Base-by-base conservation (phyloP, 1,139 yeast genomes). In the Yamadazyma songkhlaensis region DNA sequence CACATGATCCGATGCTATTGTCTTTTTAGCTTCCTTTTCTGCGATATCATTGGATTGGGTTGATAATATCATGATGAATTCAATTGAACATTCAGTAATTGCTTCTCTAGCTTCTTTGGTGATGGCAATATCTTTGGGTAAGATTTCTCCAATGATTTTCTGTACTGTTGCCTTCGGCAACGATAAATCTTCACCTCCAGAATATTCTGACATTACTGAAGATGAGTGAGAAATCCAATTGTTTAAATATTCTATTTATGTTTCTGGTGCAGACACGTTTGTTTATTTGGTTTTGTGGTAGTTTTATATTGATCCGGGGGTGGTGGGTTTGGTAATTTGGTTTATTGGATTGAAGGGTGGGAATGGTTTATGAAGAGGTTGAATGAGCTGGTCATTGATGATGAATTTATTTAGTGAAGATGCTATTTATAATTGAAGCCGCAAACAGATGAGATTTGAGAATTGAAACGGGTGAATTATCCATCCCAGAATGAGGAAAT, bases 1-100 rank as follows among this genome's bases (percentile, higher is more conserved):
- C 33, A 92, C 97, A 59, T 92, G 99, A 57, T 92, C 98, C 2
- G 96, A 84, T 1, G 97, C 96, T 37, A 92, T 92, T 7, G 99
- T 92, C 62, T 92, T 94, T 61, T 92, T 92, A 36, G 95, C 84
- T 56, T 92, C 98, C 53, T 85, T 85, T 54, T 92, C 98, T 1
- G 98, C 97, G 48, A 92, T 88, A 48, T 94, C 98, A 55, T 94
- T 90, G 43, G 94, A 85, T 61, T 89, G 96, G 3, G 96, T 86
- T 9, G 96, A 85, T 36, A 92, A 68, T 46, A 92, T 88, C 95
- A 92, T 92, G 43, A 94, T 84, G 56, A 92, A 92, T 61, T 89
- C 97, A 40, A 92, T 89, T 53, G 97, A 90, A 59, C 97, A 89
- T 57, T 92, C 97, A 32, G 95, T 92, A 33, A 92, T 77, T 38